Percentiles rank a stretch among this genome's conserved stretches.
Conservation (phyloP, 73 alveolate species). For the Breviolum minutum region DNA sequence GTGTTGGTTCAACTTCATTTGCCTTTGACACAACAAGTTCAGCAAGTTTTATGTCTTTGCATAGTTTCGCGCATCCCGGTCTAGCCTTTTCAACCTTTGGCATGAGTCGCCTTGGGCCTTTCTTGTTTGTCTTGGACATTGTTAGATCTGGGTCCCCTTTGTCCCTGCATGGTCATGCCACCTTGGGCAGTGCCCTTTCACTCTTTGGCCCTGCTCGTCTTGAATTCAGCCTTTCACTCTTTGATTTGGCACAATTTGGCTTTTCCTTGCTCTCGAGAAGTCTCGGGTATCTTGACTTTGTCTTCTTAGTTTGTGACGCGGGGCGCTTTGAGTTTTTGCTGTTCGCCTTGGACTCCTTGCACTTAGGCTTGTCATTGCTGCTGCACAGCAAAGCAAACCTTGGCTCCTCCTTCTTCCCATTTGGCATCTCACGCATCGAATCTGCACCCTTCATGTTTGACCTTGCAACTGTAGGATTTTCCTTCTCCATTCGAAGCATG, state of each 20-base stretch:
- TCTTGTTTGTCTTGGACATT: background rate
- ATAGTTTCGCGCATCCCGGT: slow-evolving; percentile 23
- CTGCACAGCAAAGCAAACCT: background rate
- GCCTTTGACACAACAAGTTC: background rate
- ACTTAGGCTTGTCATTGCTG: background rate
- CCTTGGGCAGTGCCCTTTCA: slow-evolving; percentile 29
- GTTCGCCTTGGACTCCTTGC: slow-evolving; percentile 44
- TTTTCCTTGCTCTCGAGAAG: background rate
- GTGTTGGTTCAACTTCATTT: background rate
- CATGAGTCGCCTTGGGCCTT: background rate
- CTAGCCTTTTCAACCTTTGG: background rate
- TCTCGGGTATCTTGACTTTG: background rate
- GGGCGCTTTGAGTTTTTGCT: background rate
- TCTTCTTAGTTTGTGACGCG: background rate
- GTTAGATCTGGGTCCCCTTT: background rate
- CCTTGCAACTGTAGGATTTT: background rate
- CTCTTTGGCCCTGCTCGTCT: background rate
- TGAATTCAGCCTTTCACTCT: background rate
- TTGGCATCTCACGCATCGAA: background rate
- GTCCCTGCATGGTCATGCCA: background rate
- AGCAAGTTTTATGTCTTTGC: background rate
- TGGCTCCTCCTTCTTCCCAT: background rate
- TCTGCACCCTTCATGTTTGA: background rate
- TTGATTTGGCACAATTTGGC: background rate
- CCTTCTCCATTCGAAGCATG: background rate